A percentile compares a stretch with the other conserved stretches of the same genome.
Evolutionary conservation across 257 asterid genomes (phyloP).

Genomic region (Gentiana dahurica): DNA sequence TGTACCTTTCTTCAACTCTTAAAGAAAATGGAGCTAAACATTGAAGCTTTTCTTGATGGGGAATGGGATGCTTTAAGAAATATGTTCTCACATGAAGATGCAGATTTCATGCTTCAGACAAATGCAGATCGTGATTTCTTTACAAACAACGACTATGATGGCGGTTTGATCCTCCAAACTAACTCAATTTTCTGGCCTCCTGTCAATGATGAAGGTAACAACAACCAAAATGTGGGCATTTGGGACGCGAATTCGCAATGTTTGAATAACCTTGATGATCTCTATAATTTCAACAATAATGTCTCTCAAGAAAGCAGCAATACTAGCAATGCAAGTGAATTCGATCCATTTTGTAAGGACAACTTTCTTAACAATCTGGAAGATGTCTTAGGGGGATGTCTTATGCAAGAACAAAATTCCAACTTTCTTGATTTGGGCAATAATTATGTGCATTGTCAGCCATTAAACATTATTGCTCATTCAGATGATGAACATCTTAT

Average conservation of each 20-base stretch:
- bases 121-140: slow-evolving; percentile 12
- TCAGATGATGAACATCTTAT: slow-evolving; percentile 21
- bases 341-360: neutral
- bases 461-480: neutral
- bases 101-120: slow-evolving; percentile 28
- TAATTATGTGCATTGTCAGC: slow-evolving; percentile 12
- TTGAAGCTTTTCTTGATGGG: slow-evolving; percentile 49
- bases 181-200: slow-evolving; percentile 16
- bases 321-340: slow-evolving; percentile 15
- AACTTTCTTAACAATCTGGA: neutral
- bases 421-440: slow-evolving; percentile 1
- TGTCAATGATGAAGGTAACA: neutral
- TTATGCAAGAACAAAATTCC: no score
- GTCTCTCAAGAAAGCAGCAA: slow-evolving; percentile 51
- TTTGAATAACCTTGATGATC: slow-evolving; percentile 7
- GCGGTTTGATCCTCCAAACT: neutral
- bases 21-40: slow-evolving; percentile 33
- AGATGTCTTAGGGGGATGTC: slow-evolving; percentile 18
- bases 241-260: slow-evolving; percentile 10
- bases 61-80: slow-evolving; percentile 63
- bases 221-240: slow-evolving; percentile 7
- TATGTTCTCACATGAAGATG: slow-evolving; percentile 42
- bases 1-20: no score
- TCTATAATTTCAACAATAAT: slow-evolving; percentile 14
- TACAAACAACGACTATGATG: slow-evolving; percentile 2